Base-by-base conservation (phyloP, 2,329 filamentous ascomycete genomes). In the Aureobasidium sp. region DNA sequence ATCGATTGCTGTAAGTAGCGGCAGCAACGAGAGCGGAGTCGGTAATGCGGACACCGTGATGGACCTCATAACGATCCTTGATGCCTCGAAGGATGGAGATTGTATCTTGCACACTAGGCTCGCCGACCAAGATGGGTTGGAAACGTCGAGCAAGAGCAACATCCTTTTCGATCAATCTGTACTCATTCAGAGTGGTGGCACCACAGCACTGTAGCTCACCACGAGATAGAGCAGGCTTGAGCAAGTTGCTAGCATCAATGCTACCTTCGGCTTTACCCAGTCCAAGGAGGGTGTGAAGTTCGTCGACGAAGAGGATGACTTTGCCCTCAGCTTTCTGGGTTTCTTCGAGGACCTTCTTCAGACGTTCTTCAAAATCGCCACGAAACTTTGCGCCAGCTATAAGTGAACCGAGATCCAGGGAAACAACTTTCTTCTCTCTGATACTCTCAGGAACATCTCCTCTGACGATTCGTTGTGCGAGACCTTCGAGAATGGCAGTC, bases 21-120 rank as follows among this genome's bases (percentile, higher is more conserved):
- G 94, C 93, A 1, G 94, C 92, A 15, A 99, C 93, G 12, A 97
- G 78, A 7, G 94, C 92, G 1, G 89, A 88, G 69, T 97, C 94
- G 0, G 91, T 96, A 67, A 99, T 97, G 60, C 92, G 84, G 0
- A 97, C 93, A 75, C 94, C 93, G 71, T 99, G 94, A 67, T 97
- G 94, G 0, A 97, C 90, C 74, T 97, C 94, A 70, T 99, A 99
- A 67, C 92, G 90, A 71, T 97, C 92, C 72, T 97, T 97, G 78
- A 99, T 97, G 53, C 93, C 94, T 70, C 94, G 86, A 0, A 99
- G 79, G 63, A 99, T 97, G 56, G 91, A 96, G 65, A 99, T 92
- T 0, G 94, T 97, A 67, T 97, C 92, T 67, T 90, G 86, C 0
- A 97, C 92, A 0, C 85, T 87, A 0, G 94, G 94, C 70, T 99